Base-by-base conservation (phyloP, 192 early-diverging fungal genomes). In the Tieghemiomyces parasiticus region DNA sequence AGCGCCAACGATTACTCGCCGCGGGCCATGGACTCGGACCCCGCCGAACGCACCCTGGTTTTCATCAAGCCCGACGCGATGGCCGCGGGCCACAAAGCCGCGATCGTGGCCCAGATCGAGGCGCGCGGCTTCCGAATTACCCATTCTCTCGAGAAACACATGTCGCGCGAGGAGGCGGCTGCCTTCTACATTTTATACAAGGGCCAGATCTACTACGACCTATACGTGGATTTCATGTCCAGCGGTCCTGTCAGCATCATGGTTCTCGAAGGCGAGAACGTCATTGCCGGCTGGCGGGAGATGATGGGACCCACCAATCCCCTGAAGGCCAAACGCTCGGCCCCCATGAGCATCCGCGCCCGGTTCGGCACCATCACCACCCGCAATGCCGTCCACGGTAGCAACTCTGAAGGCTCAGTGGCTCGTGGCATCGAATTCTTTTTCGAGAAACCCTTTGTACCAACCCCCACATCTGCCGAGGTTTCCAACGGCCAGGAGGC, bases 371-470 rank as follows among this genome's bases (percentile, higher is more conserved):
- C 69, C 6, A 59, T 55, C 38, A 62, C 65, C 30, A 63, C 62
- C 20, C 66, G 66, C 35, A 81, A 81, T 65, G 78, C 76, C 16
- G 74, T 77, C 0, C 78, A 81, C 61, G 79, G 75, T 35, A 78
- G 75, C 48, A 78, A 78, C 35, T 79, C 79, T 24, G 47, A 63
- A 8, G 64, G 64, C 28, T 55, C 66, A 29, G 74, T 71, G 0
- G 46, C 59, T 58, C 71, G 74, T 9, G 74, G 70, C 60, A 53
- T 76, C 28, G 60, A 50, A 1, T 71, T 76, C 50, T 76, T 76
- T 58, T 76, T 76, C 61, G 54, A 33, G 13, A 58, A 58, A 20
- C 34, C 31, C 33, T 30, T 12, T 4, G 10, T 34, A n/a, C 32
- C 26, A 31, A 29, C 52, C 29, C 28, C 24, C 19, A 32, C 52